These are phyloP conservation scores for Coemansia interrupta DNA, from an alignment of 192 early-diverging fungal species.

Conservation along the genomic window DNA sequence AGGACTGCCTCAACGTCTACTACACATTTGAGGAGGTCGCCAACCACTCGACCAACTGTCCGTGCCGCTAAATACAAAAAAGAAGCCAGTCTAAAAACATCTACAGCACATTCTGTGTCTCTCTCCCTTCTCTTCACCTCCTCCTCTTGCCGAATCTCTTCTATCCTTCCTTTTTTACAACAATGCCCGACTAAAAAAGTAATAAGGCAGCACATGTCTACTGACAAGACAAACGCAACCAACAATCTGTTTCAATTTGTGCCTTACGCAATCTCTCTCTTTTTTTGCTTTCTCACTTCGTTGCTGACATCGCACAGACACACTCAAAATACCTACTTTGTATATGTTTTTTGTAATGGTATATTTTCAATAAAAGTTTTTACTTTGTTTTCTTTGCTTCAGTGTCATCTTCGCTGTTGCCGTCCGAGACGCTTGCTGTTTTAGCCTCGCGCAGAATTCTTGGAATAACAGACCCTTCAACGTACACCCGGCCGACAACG, in stretches of 20 bases:
- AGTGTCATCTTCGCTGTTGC: not conserved
- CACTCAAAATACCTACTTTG: too few relatives aligned
- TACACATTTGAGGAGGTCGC: conserved; percentile 46
- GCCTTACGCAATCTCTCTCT: too few relatives aligned
- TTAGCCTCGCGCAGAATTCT: not conserved
- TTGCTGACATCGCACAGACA: too few relatives aligned
- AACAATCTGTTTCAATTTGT: too few relatives aligned
- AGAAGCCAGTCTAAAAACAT: not conserved
- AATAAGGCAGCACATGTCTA: not conserved
- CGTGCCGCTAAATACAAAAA: conserved; percentile 9
- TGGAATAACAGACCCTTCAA: conserved; percentile 46
- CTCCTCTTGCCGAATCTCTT: too few relatives aligned
- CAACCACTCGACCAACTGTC: conserved; percentile 33
- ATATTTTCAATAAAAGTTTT: not conserved
- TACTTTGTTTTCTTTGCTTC: not conserved
- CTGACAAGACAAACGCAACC: too few relatives aligned
- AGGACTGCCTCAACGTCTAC: conserved; percentile 33
- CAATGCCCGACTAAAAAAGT: conserved; percentile 2
- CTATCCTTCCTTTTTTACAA: too few relatives aligned
- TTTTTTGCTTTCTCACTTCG: too few relatives aligned
- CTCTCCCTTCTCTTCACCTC: not conserved
- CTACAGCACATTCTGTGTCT: not conserved
- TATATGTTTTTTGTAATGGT: too few relatives aligned
- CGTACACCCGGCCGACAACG: conserved; percentile 50
- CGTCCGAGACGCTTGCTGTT: not conserved